Evolutionary conservation across 176 grass and related monocot species (phyloP).

Genomic region (Puya raimondii): DNA sequence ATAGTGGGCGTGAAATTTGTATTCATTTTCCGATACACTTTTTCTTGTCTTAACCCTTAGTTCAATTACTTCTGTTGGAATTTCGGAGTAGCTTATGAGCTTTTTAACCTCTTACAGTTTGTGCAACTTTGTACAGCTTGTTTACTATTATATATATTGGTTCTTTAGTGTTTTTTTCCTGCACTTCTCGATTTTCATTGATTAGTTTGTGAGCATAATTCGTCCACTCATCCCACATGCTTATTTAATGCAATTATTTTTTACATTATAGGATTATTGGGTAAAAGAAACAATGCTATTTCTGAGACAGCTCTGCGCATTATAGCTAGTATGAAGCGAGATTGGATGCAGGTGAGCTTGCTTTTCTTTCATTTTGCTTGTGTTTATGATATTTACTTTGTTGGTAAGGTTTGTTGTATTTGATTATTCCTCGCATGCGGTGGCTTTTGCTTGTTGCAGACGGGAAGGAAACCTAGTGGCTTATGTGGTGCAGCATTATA

Average conservation of each 20-base stretch:
- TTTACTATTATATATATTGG: too few species aligned
- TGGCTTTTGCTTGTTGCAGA: conserved; percentile 40
- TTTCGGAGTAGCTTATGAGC: too few species aligned
- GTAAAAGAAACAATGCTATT: conserved; percentile 47
- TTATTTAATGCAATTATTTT: too few species aligned
- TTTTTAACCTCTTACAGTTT: too few species aligned
- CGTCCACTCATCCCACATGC: too few species aligned
- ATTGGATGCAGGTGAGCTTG: conserved; percentile 79
- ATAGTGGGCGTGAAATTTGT: background rate
- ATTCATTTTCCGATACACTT: too few species aligned
- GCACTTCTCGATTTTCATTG: too few species aligned
- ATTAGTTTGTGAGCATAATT: too few species aligned
- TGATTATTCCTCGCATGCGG: background rate
- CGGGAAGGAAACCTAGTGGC: conserved; percentile 84
- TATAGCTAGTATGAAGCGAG: conserved; percentile 78
- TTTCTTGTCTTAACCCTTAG: background rate
- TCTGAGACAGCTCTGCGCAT: conserved; percentile 66
- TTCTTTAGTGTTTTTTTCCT: too few species aligned
- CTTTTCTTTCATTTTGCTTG: conserved; percentile 21
- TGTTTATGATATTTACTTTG: conserved; percentile 12
- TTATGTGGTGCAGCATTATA: conserved; percentile 95
- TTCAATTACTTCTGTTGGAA: background rate
- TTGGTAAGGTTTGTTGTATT: background rate
- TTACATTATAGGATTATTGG: conserved; percentile 52
- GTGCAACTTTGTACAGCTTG: too few species aligned